These are phyloP conservation scores for Conringia planisiliqua DNA, from an alignment of 345 rosid species.

Conservation along the genomic window DNA sequence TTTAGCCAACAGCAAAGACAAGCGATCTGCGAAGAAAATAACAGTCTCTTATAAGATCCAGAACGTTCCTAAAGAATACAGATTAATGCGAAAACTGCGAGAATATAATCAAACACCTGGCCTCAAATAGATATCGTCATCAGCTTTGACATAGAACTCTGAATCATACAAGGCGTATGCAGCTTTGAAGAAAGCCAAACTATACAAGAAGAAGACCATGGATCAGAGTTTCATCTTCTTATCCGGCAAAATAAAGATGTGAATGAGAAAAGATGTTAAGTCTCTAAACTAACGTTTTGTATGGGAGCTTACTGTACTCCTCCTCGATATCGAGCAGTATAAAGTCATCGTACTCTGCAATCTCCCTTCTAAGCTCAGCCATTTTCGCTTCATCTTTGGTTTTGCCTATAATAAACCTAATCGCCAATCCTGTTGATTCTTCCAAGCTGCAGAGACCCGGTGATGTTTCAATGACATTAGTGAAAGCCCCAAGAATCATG, in stretches of 20 bases:
- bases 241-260: not conserved
- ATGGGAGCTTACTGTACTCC: constrained; percentile 96
- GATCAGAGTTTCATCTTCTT: not conserved
- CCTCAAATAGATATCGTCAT: constrained; percentile 87
- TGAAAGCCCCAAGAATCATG: not conserved
- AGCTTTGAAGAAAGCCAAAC: constrained; percentile 85
- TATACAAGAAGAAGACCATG: constrained; percentile 26
- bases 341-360: constrained; percentile 79
- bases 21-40: constrained; percentile 50
- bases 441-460: constrained; percentile 52
- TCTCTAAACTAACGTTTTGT: constrained; percentile 84
- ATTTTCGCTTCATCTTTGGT: constrained; percentile 55
- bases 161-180: constrained; percentile 81
- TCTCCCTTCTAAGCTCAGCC: constrained; percentile 64
- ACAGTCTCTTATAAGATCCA: not conserved
- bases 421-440: constrained; percentile 79
- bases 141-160: constrained; percentile 91
- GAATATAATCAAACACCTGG: constrained; percentile 51
- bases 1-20: constrained; percentile 73
- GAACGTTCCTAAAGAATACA: not conserved
- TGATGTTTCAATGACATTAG: not conserved
- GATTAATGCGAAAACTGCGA: not conserved
- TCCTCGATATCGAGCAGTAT: constrained; percentile 82
- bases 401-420: constrained; percentile 76
- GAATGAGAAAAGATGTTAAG: not conserved